Conservation (phyloP, 106 monocot genomes). For the Narthecium ossifragum region DNA sequence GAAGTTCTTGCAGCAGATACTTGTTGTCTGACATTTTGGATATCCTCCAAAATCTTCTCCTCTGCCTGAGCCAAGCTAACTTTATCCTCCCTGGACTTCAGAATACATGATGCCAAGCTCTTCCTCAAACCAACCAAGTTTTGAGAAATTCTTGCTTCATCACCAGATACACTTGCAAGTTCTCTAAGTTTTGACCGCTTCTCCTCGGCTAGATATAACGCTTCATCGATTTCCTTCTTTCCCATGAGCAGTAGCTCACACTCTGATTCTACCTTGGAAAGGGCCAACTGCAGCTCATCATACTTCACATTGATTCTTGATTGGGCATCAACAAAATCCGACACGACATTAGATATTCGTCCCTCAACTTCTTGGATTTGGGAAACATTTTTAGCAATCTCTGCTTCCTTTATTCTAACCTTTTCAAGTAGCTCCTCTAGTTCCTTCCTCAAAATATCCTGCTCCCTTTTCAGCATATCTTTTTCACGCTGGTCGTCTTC, state of each 20-base stretch:
- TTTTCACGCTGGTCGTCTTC: slow-evolving; percentile 69
- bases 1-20: slow-evolving; percentile 57
- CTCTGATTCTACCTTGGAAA: slow-evolving; percentile 46
- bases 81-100: slow-evolving; percentile 72
- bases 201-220: slow-evolving; percentile 32
- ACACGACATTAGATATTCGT: slow-evolving; percentile 49
- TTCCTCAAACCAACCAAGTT: slow-evolving; percentile 47
- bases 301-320: slow-evolving; percentile 45
- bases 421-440: slow-evolving; percentile 54
- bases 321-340: slow-evolving; percentile 49
- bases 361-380: slow-evolving; percentile 63
- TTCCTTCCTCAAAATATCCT: slow-evolving; percentile 50
- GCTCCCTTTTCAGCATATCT: slow-evolving; percentile 48
- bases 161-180: slow-evolving; percentile 35
- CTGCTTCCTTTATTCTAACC: slow-evolving; percentile 74
- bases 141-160: slow-evolving; percentile 51
- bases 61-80: slow-evolving; percentile 54
- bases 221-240: slow-evolving; percentile 75
- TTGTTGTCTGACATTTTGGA: slow-evolving; percentile 53
- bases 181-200: slow-evolving; percentile 49
- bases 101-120: slow-evolving; percentile 44
- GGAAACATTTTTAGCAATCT: slow-evolving; percentile 66
- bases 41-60: slow-evolving; percentile 61
- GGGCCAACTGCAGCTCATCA: slow-evolving; percentile 24
- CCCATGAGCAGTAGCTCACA: slow-evolving; percentile 24